Evolutionary conservation across 2,329 filamentous ascomycete species (phyloP).

Genomic region (Epichloe aotearoae): DNA sequence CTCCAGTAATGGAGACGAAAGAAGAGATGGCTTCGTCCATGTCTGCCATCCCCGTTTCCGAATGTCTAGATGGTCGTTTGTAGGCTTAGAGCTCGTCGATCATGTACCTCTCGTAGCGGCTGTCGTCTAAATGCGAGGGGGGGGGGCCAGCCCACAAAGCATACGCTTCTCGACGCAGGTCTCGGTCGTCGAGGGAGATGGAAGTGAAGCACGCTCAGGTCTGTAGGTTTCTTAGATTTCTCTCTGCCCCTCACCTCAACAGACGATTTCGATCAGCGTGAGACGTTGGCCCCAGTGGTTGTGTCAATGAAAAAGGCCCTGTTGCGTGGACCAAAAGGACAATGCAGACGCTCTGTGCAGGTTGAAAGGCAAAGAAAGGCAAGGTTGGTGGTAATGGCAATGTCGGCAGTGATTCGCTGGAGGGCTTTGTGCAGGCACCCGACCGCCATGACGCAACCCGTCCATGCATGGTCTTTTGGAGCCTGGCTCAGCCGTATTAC

Average conservation of each 20-base stretch:
- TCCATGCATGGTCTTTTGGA: not conserved
- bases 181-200: not conserved
- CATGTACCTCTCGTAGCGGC: not conserved
- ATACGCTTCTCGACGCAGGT: not conserved
- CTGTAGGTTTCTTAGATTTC: not conserved
- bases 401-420: not conserved
- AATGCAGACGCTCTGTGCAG: not conserved
- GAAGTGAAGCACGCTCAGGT: not conserved
- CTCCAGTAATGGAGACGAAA: constrained; percentile 73
- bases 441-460: constrained; percentile 20
- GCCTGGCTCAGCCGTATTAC: no score
- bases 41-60: not conserved
- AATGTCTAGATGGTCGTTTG: not conserved
- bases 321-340: not conserved
- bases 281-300: not conserved
- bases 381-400: no score
- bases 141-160: no score
- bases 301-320: not conserved
- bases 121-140: not conserved
- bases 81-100: not conserved
- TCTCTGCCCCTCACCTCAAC: not conserved
- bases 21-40: constrained; percentile 65
- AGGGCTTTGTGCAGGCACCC: constrained; percentile 14
- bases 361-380: not conserved
- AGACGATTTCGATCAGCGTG: not conserved